Percentiles rank a stretch among this genome's conserved stretches.
These are phyloP conservation scores for Suillus subalutaceus DNA, from an alignment of 768 basidiomycete genomes.

Conservation along the genomic window DNA sequence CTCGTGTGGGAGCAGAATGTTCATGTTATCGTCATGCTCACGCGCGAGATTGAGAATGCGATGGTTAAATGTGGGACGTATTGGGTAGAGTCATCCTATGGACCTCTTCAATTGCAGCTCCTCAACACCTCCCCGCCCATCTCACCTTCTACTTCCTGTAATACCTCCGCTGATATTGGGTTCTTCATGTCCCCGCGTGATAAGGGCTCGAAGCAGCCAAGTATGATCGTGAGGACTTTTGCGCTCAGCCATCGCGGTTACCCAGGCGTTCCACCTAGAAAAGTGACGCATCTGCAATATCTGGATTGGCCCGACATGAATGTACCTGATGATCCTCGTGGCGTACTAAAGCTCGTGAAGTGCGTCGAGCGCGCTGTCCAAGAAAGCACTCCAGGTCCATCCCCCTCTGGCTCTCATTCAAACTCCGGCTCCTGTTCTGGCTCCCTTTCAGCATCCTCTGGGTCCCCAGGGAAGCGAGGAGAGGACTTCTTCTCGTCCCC, in stretches of 20 bases:
- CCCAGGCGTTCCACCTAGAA: slow-evolving; percentile 62
- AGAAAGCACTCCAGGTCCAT: slow-evolving; percentile 34
- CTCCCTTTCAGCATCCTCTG: not conserved
- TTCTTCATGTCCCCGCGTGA: slow-evolving; percentile 45
- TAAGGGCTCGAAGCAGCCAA: slow-evolving; percentile 19
- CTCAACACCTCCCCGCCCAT: slow-evolving; percentile 46
- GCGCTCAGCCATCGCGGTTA: slow-evolving; percentile 64
- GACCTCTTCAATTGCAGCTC: slow-evolving; percentile 65
- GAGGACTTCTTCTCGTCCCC: slow-evolving; percentile 10
- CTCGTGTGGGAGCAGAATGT: slow-evolving; percentile 95
- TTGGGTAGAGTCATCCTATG: slow-evolving; percentile 75
- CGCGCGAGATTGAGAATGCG: slow-evolving; percentile 86
- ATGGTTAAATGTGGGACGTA: slow-evolving; percentile 91
- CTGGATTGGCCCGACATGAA: slow-evolving; percentile 97
- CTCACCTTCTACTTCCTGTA: slow-evolving; percentile 36
- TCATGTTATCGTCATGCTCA: slow-evolving; percentile 96
- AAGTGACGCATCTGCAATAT: slow-evolving; percentile 87
- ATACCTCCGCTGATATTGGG: slow-evolving; percentile 33
- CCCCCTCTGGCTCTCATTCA: slow-evolving; percentile 16
- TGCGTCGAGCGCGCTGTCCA: slow-evolving; percentile 52
- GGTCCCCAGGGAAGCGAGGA: slow-evolving; percentile 12
- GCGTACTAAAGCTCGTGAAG: slow-evolving; percentile 71
- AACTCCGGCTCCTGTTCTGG: slow-evolving; percentile 16
- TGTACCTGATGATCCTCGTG: slow-evolving; percentile 82
- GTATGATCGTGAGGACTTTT: slow-evolving; percentile 64